Conservation (phyloP, 169 alveolate species). For the Eimeria necatrix region DNA sequence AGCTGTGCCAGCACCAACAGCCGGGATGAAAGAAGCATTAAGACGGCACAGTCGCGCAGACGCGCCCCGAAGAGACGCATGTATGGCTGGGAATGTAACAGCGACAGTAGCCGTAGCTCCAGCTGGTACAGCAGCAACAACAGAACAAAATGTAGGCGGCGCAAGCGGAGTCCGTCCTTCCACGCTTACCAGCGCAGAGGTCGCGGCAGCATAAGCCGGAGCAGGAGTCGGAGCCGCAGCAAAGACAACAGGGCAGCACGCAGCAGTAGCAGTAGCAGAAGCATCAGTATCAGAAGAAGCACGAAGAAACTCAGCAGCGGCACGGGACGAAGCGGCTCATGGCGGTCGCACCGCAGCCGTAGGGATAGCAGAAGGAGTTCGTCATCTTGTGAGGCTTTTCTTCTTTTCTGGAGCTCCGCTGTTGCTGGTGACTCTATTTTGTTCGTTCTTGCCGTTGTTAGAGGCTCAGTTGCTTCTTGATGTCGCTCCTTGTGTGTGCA, state of each 20-base stretch:
- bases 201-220: conserved; percentile 22
- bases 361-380: conserved; percentile 15
- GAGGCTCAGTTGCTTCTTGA: neutral
- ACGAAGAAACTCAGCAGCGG: neutral
- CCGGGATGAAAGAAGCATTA: neutral
- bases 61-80: conserved; percentile 24
- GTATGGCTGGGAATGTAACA: conserved; percentile 53
- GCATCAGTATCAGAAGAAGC: conserved; percentile 1
- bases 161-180: neutral
- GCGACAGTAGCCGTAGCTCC: conserved; percentile 35
- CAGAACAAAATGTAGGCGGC: neutral
- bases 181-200: neutral
- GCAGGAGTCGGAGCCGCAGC: conserved; percentile 23
- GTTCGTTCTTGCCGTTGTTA: neutral
- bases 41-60: neutral
- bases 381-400: neutral
- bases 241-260: neutral
- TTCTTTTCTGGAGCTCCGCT: neutral
- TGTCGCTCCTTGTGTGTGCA: conserved; percentile 16
- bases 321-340: neutral
- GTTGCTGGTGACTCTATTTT: neutral
- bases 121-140: neutral
- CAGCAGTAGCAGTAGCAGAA: neutral
- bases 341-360: neutral
- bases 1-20: conserved; percentile 18